Conservation (phyloP, 176 grass and related monocot genomes). For the Pontederia crassipes region DNA sequence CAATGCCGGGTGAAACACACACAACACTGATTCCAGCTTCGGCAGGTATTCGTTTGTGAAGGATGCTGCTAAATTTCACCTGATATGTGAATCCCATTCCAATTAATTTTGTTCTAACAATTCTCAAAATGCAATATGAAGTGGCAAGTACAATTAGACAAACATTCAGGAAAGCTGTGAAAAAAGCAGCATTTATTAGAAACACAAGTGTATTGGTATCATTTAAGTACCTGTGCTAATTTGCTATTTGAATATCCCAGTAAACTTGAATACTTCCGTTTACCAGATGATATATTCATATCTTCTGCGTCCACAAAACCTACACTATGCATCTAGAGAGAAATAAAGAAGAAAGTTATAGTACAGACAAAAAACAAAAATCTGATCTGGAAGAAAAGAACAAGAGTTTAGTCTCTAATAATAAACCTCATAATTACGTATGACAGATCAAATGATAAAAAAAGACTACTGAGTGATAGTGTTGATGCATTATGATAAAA, state of each 20-base stretch:
- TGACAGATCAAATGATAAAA: no score
- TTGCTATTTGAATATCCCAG: conserved; percentile 90
- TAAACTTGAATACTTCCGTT: conserved; percentile 63
- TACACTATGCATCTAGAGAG: conserved; percentile 61
- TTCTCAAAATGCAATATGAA: not conserved
- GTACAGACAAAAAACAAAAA: not conserved
- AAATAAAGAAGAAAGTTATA: not conserved
- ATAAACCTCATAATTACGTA: no score
- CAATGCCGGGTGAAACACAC: conserved; percentile 76
- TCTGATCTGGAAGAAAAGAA: not conserved
- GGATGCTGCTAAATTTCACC: conserved; percentile 97
- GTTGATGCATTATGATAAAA: no score
- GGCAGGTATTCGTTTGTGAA: conserved; percentile 81
- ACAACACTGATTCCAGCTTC: conserved; percentile 63
- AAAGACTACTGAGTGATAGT: no score
- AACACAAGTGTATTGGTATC: conserved; percentile 2
- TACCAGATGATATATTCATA: conserved; percentile 78
- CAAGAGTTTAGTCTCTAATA: not conserved
- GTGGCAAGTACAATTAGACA: not conserved
- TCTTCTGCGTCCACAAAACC: conserved; percentile 83
- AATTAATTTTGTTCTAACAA: not conserved
- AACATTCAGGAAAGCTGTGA: not conserved
- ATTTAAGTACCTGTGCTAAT: conserved; percentile 62
- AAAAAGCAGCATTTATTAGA: not conserved
- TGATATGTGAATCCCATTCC: conserved; percentile 10